phyloP scores from a whole-genome alignment of 441 rosid genomes.

The Corymbia citriodora region DNA sequence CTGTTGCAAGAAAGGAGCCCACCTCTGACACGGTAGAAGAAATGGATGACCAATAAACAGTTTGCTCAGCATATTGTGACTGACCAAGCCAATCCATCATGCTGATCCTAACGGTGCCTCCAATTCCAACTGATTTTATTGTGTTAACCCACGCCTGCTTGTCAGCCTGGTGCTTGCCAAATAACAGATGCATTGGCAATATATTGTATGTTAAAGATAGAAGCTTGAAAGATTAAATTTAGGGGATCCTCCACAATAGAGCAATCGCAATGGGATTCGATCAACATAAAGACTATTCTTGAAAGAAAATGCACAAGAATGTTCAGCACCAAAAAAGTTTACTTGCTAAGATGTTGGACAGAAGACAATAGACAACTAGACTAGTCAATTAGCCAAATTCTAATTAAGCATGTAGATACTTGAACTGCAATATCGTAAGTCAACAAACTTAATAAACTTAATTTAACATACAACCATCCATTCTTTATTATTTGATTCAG shows the following conservation, averaged over 20 bases:
- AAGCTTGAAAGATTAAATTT: neutral
- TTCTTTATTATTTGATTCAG: neutral
- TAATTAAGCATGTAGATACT: neutral
- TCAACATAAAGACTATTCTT: neutral
- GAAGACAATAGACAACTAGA: neutral
- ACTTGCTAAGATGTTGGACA: neutral
- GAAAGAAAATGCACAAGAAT: neutral
- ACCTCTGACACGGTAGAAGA: slow-evolving; percentile 78
- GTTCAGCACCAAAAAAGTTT: neutral
- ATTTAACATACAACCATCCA: neutral
- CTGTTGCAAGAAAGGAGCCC: neutral
- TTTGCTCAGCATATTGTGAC: slow-evolving; percentile 46
- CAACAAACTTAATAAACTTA: neutral
- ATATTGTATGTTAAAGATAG: neutral
- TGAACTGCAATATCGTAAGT: neutral
- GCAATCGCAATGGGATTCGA: neutral
- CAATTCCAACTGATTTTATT: slow-evolving; percentile 55
- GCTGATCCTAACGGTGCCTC: slow-evolving; percentile 61
- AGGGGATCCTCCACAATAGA: neutral
- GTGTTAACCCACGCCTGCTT: slow-evolving; percentile 90
- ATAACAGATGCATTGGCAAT: slow-evolving; percentile 45
- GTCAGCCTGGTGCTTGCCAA: slow-evolving; percentile 64
- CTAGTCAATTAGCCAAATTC: neutral
- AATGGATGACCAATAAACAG: slow-evolving; percentile 71
- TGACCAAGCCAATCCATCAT: slow-evolving; percentile 98